These are phyloP conservation scores for Abrus precatorius DNA, from an alignment of 306 rosid genomes.

Conservation along the genomic window DNA sequence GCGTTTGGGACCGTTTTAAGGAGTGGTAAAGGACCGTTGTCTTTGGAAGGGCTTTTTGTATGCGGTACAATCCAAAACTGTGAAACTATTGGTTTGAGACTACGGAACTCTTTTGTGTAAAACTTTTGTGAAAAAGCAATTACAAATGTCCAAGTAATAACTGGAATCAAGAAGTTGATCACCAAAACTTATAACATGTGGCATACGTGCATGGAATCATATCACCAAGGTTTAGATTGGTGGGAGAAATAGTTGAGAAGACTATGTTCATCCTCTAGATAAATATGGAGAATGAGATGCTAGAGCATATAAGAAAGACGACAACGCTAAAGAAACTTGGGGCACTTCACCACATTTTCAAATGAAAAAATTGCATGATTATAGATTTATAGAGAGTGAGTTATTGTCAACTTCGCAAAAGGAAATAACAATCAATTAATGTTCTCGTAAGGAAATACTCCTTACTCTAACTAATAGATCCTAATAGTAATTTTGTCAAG, in stretches of 20 bases:
- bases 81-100: not conserved
- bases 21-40: conserved; percentile 34
- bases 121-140: not conserved
- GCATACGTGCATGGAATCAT: conserved; percentile 11
- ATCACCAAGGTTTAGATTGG: conserved; percentile 27
- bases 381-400: not conserved
- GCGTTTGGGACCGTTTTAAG: not conserved
- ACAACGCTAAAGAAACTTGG: not conserved
- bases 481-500: too few relatives aligned
- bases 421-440: not conserved
- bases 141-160: not conserved
- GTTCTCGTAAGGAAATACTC: too few relatives aligned
- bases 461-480: too few relatives aligned
- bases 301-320: not conserved
- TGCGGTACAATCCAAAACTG: not conserved
- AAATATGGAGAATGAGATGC: not conserved
- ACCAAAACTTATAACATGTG: not conserved
- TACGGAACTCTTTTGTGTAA: not conserved
- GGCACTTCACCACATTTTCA: conserved; percentile 13
- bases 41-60: not conserved
- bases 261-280: not conserved
- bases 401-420: not conserved
- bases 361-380: not conserved
- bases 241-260: not conserved
- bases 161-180: conserved; percentile 12